Percentiles rank a stretch among this genome's conserved stretches.
These are phyloP conservation scores for Oryza coarctata DNA, from an alignment of 176 grass and related monocot species.

Conservation along the genomic window DNA sequence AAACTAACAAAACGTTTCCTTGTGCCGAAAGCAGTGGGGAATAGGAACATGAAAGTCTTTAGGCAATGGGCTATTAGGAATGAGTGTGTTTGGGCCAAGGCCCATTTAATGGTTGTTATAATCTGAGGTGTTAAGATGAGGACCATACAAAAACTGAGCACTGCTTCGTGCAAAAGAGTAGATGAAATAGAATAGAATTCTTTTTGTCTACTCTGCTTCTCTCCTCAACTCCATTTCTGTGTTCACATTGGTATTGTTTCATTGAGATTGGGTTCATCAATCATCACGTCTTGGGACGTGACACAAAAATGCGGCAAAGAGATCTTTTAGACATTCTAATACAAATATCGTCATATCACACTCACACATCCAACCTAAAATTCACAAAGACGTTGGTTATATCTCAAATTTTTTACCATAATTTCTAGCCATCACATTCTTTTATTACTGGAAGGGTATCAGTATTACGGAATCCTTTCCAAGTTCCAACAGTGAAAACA, in stretches of 20 bases:
- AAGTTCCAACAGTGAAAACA: not conserved
- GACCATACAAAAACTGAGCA: not conserved
- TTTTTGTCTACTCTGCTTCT: not conserved
- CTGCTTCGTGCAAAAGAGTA: not conserved
- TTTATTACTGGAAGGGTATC: not conserved
- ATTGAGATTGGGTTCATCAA: not conserved
- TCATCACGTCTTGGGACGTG: not conserved
- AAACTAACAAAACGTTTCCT: not conserved
- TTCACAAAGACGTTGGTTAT: not conserved
- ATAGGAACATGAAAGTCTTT: not conserved
- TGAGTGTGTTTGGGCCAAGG: not conserved
- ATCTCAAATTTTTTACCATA: not conserved
- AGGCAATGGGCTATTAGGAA: not conserved
- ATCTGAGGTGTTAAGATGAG: not conserved
- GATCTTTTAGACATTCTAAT: not conserved
- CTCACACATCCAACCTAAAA: not conserved
- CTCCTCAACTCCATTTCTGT: not conserved
- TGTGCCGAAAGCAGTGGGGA: not conserved
- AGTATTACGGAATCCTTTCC: not conserved
- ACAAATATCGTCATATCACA: not conserved
- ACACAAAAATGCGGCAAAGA: not conserved
- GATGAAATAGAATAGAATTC: not conserved
- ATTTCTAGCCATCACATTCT: not conserved
- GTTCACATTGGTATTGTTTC: not conserved
- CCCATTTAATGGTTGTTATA: not conserved